Evolutionary conservation across 2,329 filamentous ascomycete species (phyloP), one percentile per base, ranked within the genome.

Genomic region (Colletotrichum incanum): DNA sequence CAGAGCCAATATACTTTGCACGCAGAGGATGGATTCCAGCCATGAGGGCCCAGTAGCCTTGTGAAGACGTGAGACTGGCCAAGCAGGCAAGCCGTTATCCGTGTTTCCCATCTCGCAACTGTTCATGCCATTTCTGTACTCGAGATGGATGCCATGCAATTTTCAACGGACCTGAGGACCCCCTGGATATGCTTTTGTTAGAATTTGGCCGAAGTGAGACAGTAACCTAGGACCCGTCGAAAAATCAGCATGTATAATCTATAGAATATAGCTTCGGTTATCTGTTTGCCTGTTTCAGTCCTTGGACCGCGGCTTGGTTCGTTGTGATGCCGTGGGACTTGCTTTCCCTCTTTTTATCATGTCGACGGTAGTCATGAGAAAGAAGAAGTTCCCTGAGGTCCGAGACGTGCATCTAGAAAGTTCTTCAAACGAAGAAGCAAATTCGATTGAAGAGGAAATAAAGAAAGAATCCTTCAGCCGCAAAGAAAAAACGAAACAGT

Each of bases 341-440:
- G 47, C 47, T 5, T 39, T 39, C 26, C 47, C 23, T 16, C 26
- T 50, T 18, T 28, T 23, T 23, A 28, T 28, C 4, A 14, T 6
- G 26, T 50, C 23, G 16, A 28, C 1, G 23, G 26, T 16, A 23
- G 14, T 23, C 23, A 28, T 23, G 16, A 9, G 18, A 4, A 18
- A 28, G 23, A 50, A 12, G 5, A 23, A 50, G 47, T 18, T 12
- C 23, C 1, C 23, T 50, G 47, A 23, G 11, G 47, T 50, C 23
- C 23, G 23, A 28, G 0, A 14, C 23, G 47, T 23, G 23, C 16
- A 14, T 6, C n/a, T 3, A 8, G 23, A 18, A 28, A 26, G 23
- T 50, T 50, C 47, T 50, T 50, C 26, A 50, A 28, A 23, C 47
- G 47, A 28, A 50, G 47, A 50, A 50, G 47, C 47, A 50, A 50